Evolutionary conservation across 176 grass and related monocot genomes (phyloP), one percentile per base, ranked within the genome.

Genomic region (Pharus latifolius): DNA sequence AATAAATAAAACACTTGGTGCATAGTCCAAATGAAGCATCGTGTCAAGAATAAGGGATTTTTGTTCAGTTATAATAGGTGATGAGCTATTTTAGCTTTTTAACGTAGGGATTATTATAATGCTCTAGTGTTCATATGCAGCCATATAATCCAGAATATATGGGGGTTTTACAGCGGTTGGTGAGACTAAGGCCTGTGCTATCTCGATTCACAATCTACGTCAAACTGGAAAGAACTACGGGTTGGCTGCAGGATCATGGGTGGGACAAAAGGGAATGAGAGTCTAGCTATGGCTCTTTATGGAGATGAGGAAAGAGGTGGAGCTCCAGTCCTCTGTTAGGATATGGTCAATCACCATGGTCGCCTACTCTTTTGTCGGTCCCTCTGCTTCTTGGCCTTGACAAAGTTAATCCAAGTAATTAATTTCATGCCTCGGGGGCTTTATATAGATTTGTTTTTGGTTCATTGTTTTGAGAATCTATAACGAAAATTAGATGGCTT

Each of bases 141-240:
- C 95, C 87, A 74, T 94, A 77, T 77, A 67, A 77, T 73, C 63
- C 69, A 82, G 82, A 91, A 64, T 88, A 99, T 81, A 84, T 88
- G 58, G 65, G 84, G 72, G 79, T 88, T 61, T 77, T 99, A 40
- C 87, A 88, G 67, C 84, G 88, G 61, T 99, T 54, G 84, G 87
- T 51, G 96, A 99, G 78, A 91, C 87, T 32, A 82, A 86, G 52
- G 77, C 65, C 31, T 91, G 72, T 50, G 42, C 85, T 53, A 91
- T 99, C 67, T 99, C 96, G 18, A 70, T 99, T 80, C 96, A 99
- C 87, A 99, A 94, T 85, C 83, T 99, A 59, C 74, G 94, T 81
- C 53, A 69, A 88, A 80, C 87, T 72, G 94, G 94, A 29, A 98
- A 56, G 62, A 74, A 41, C 30, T 98, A 90, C 78, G 90, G 84